phyloP scores from a whole-genome alignment of 768 basidiomycete genomes.

The Russula virescens region DNA sequence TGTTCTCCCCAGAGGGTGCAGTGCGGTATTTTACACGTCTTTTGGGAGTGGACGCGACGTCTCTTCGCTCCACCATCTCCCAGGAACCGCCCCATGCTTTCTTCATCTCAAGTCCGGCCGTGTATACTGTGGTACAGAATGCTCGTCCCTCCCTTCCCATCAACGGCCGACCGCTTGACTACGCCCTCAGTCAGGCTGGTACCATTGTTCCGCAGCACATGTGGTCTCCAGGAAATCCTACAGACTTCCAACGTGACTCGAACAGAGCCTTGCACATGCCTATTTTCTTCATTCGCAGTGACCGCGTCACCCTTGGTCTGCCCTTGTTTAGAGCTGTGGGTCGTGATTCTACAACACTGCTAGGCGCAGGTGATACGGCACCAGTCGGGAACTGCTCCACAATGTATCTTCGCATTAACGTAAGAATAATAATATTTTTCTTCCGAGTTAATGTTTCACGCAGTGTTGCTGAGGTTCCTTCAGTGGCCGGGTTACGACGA shows the following conservation, averaged over 20 bases:
- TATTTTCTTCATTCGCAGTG: constrained; percentile 2
- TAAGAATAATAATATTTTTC: too few species aligned
- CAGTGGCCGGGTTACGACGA: constrained; percentile 7
- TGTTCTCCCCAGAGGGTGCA: neutral
- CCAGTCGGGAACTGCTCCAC: constrained; percentile 1
- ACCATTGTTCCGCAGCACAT: constrained; percentile 11
- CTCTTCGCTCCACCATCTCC: neutral
- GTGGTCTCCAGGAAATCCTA: neutral
- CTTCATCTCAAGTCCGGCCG: neutral
- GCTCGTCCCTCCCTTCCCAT: neutral
- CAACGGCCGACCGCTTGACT: neutral
- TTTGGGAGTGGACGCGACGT: neutral
- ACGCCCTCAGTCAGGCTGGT: neutral
- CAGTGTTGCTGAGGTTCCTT: neutral
- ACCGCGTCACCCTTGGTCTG: neutral
- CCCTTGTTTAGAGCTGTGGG: neutral
- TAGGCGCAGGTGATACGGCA: neutral
- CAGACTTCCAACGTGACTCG: too few species aligned
- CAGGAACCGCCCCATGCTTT: constrained; percentile 6
- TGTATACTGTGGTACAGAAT: too few species aligned
- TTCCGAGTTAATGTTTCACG: too few species aligned
- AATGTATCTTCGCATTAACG: constrained; percentile 7
- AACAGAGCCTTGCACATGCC: constrained; percentile 12
- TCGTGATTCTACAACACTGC: neutral
- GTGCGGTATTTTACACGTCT: neutral